phyloP scores from a whole-genome alignment of 805 yeast genomes.

The Zygotorulaspora florentina region DNA sequence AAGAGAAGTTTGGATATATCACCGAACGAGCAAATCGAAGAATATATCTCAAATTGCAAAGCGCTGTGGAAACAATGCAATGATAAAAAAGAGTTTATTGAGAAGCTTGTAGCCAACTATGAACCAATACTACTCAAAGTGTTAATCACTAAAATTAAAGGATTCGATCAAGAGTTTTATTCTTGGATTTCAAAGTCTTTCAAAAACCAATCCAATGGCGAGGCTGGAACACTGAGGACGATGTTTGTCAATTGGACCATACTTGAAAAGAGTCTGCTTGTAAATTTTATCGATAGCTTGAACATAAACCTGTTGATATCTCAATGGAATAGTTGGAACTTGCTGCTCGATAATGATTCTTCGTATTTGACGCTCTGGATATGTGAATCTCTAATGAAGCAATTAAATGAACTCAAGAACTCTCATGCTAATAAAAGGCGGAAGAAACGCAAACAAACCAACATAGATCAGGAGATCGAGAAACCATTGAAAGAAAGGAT shows the following conservation, averaged over 20 bases:
- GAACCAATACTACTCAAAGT: conserved; percentile 16
- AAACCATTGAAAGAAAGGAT: conserved; percentile 3
- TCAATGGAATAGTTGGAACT: conserved; percentile 18
- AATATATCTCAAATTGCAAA: conserved; percentile 14
- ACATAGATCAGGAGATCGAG: conserved; percentile 11
- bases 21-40: conserved; percentile 15
- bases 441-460: conserved; percentile 17
- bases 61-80: conserved; percentile 18
- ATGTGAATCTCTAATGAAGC: conserved; percentile 8
- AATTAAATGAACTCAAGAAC: conserved; percentile 5
- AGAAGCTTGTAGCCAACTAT: conserved; percentile 13
- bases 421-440: conserved; percentile 10
- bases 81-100: conserved; percentile 13
- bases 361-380: conserved; percentile 15
- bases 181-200: conserved; percentile 14
- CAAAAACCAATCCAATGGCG: not conserved
- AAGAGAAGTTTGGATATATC: conserved; percentile 13
- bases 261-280: conserved; percentile 14
- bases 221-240: conserved; percentile 2
- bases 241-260: conserved; percentile 16
- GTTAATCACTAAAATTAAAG: conserved; percentile 14
- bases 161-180: conserved; percentile 19
- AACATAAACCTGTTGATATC: conserved; percentile 13
- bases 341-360: conserved; percentile 10
- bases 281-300: conserved; percentile 10